A percentile compares a stretch with the other conserved stretches of the same genome.
These are phyloP conservation scores for Paralagenidium karlingii DNA, from an alignment of 352 stramenopile genomes.

Conservation along the genomic window DNA sequence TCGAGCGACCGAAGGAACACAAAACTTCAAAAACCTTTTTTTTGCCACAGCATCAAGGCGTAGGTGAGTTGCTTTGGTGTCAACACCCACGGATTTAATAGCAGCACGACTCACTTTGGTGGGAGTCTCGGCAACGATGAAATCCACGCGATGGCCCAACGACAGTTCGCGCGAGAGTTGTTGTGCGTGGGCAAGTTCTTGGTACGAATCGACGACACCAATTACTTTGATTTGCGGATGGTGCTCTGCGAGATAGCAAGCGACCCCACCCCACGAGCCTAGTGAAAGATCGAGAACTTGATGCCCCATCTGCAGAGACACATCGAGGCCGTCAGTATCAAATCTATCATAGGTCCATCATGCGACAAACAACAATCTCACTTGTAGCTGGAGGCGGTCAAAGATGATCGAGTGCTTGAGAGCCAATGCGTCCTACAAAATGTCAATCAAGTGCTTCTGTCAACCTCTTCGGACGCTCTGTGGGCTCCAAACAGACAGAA, in stretches of 20 bases:
- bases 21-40: too few species aligned
- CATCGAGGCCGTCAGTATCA: neutral
- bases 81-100: too few species aligned
- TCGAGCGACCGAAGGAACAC: conserved; percentile 31
- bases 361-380: too few species aligned
- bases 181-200: conserved; percentile 41
- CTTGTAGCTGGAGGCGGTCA: conserved; percentile 40
- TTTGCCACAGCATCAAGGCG: too few species aligned
- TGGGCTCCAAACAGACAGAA: neutral
- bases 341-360: too few species aligned
- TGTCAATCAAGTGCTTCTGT: neutral
- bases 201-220: conserved; percentile 35
- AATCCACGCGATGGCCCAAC: conserved; percentile 50
- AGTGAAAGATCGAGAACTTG: conserved; percentile 73
- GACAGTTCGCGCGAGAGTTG: conserved; percentile 46
- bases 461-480: neutral
- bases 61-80: too few species aligned
- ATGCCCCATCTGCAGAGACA: conserved; percentile 21
- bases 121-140: conserved; percentile 48
- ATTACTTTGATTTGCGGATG: conserved; percentile 30
- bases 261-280: conserved; percentile 69
- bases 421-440: conserved; percentile 37
- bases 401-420: conserved; percentile 60
- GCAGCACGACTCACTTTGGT: conserved; percentile 39
- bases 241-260: conserved; percentile 52